Base-by-base conservation (phyloP, 768 basidiomycete species). In the Cystobasidium tubakii region DNA sequence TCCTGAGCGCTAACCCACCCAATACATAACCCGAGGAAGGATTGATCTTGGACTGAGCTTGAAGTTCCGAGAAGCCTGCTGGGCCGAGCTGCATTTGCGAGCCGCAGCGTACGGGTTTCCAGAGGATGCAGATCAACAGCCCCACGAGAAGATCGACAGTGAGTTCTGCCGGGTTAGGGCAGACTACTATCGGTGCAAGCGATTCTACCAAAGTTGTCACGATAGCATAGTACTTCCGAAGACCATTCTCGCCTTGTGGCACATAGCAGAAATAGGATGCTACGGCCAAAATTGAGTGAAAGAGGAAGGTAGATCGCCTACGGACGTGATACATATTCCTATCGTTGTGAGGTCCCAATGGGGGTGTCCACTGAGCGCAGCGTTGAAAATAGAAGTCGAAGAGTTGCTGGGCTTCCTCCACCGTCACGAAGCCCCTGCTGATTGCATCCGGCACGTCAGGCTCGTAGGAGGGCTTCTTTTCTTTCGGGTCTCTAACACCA, bases 221-320 rank as follows among this genome's bases (percentile, higher is more conserved):
- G 23, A 71, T 71, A 19, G 69, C 69, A 29, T 71, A 71, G 29
- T 71, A 71, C 69, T 71, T 71, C 25, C 69, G 69, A 3, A 71
- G 55, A 19, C 69, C 69, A 36, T 71, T 71, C 39, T 71, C 69
- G 50, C 69, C 69, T 29, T 71, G 69, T 7, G 69, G 69, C 1
- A 71, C 54, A 36, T 71, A 71, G 69, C 69, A 71, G 69, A 71
- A 73, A 33, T 73, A 73, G 2, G 72, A 63, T n/a, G 67, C 72
- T 2, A 73, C 72, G 2, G 72, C 29, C 21, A 63, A 33, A 31
- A 73, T 73, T 9, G 72, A 33, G 42, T 73, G 72, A 33, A 73
- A 73, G 21, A 73, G 72, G 50, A 73, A 64, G 9, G 72, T 63
- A 21, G 72, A 73, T 23, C 72, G 72, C n/a, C 64, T 2, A 13